phyloP scores from a whole-genome alignment of 345 rosid genomes.

The Citrus inodora region DNA sequence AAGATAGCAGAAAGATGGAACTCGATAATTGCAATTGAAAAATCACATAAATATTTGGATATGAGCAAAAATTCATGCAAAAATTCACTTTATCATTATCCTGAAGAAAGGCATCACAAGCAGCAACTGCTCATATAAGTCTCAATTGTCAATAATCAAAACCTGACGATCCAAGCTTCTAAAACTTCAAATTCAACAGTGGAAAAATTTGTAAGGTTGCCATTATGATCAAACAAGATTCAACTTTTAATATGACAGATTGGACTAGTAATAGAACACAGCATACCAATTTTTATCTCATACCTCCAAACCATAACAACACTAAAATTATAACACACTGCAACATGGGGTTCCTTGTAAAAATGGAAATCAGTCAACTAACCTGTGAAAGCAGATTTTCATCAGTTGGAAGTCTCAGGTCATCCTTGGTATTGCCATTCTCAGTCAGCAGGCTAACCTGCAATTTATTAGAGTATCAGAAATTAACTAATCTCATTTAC shows the following conservation, averaged over 20 bases:
- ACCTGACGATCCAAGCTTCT: not conserved
- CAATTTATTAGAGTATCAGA: not conserved
- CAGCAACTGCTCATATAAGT: not conserved
- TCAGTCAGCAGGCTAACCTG: slow-evolving; percentile 76
- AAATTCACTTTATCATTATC: not conserved
- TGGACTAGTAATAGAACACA: not conserved
- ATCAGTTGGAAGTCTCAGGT: slow-evolving; percentile 73
- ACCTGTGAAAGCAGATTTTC: slow-evolving; percentile 60
- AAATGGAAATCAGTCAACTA: not conserved
- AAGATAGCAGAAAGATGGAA: not conserved
- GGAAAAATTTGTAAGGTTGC: not conserved
- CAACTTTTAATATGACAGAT: not conserved
- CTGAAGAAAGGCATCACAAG: not conserved
- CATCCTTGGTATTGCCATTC: slow-evolving; percentile 71
- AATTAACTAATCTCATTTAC: not conserved
- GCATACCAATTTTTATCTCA: not conserved
- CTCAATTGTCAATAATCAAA: not conserved
- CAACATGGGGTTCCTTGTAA: not conserved
- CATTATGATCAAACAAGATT: not conserved
- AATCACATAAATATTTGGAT: not conserved
- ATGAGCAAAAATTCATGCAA: not conserved
- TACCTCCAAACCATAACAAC: not conserved
- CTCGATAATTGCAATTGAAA: not conserved
- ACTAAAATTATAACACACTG: not conserved
- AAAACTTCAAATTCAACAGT: not conserved